phyloP scores from a whole-genome alignment of 169 alveolate species.

The Eimeria maxima region DNA sequence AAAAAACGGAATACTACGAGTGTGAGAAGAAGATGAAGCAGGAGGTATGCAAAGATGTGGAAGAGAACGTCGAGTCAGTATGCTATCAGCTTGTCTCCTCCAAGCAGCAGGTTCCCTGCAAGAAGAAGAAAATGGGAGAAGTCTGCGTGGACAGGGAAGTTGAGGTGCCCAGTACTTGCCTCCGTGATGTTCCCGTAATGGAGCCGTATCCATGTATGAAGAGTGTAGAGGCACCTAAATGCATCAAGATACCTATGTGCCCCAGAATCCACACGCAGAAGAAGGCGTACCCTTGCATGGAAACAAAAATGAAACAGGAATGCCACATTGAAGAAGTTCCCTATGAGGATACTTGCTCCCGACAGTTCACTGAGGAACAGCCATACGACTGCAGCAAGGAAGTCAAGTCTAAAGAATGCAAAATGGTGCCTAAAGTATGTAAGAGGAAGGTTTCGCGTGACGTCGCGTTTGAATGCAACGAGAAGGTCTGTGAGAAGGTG shows the following conservation, averaged over 20 bases:
- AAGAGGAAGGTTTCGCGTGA: constrained; percentile 73
- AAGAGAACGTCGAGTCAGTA: constrained; percentile 69
- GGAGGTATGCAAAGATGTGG: constrained; percentile 77
- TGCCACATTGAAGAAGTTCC: constrained; percentile 78
- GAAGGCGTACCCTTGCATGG: constrained; percentile 79
- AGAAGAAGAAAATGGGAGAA: constrained; percentile 69
- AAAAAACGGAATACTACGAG: constrained; percentile 69
- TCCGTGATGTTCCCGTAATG: constrained; percentile 70
- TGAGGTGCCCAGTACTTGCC: constrained; percentile 81
- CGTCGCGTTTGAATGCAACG: constrained; percentile 81
- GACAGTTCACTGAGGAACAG: constrained; percentile 59
- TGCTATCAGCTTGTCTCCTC: constrained; percentile 71
- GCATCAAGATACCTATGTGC: constrained; percentile 75
- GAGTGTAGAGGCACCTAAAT: constrained; percentile 45
- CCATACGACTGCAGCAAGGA: constrained; percentile 81
- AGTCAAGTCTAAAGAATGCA: constrained; percentile 74
- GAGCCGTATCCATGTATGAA: constrained; percentile 76
- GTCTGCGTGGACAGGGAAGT: constrained; percentile 74
- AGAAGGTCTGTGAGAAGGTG: constrained; percentile 77
- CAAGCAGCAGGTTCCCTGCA: constrained; percentile 76
- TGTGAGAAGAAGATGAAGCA: constrained; percentile 76
- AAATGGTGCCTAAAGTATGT: constrained; percentile 69
- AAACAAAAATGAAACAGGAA: constrained; percentile 78
- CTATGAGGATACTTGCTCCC: constrained; percentile 81
- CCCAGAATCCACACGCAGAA: constrained; percentile 59